Evolutionary conservation across 345 rosid genomes (phyloP), one percentile per base, ranked within the genome.

Genomic region (Punica granatum): DNA sequence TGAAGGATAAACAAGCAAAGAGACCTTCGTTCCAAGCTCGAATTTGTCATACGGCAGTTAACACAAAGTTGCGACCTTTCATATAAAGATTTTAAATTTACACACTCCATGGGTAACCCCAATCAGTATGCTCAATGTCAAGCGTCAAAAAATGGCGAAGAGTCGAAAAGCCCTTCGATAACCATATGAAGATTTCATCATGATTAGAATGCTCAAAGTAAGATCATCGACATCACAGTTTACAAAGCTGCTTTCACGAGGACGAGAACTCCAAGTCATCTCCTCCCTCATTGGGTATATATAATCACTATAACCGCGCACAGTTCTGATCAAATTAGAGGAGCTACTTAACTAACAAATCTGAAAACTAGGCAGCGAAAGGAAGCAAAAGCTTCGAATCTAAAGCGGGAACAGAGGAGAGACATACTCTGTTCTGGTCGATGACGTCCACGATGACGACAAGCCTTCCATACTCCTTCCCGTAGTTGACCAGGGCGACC

Each of bases 401-500:
- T 15, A 5, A 34, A 33, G 43, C 28, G 18, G 11, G 13, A 7
- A 63, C 12, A 13, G 66, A 43, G 56, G 32, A 31, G 16, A 30
- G 0, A 48, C 58, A 30, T 31, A 66, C 68, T 23, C 56, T 18
- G 59, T 66, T 46, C 60, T 46, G 59, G 59, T 66, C 42, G 34
- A 64, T 13, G 67, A 64, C 67, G 39, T 64, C 35, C 10, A 41
- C 53, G 34, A 41, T 37, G 7, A 66, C 68, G 39, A 66, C 42
- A 18, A 66, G 68, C 58, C 56, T 30, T 5, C 68, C 68, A 32
- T 66, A 46, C 25, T 26, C 56, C 68, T 42, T 63, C 44, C 66
- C 66, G 66, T 63, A 63, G 66, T 63, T 63, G 66, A 63, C 46
- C n/a, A 63, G 66, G 30, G 66, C 66, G 0, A 63, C 66, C 44